phyloP scores from a whole-genome alignment of 2,329 filamentous ascomycete species.

The Hypocrella siamensis region DNA sequence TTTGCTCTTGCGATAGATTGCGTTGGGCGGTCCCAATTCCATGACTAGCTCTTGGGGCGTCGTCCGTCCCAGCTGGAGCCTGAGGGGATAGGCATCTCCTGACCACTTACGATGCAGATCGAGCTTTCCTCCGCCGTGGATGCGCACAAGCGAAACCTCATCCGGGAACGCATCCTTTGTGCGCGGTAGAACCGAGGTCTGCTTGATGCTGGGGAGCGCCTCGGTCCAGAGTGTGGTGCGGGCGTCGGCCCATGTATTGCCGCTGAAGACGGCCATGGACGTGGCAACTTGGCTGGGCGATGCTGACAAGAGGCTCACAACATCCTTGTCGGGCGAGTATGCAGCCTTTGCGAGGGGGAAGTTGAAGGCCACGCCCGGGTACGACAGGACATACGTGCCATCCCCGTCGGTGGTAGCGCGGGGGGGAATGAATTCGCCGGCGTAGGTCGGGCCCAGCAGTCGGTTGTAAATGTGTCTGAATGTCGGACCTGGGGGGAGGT shows the following conservation, averaged over 20 bases:
- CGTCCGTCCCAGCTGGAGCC: conserved; percentile 68
- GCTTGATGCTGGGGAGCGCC: conserved; percentile 57
- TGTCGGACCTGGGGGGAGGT: conserved; percentile 42
- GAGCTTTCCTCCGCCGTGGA: conserved; percentile 64
- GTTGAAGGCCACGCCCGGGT: conserved; percentile 85
- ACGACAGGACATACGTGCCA: conserved; percentile 81
- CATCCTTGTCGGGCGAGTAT: conserved; percentile 64
- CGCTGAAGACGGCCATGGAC: conserved; percentile 83
- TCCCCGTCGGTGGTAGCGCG: conserved; percentile 23
- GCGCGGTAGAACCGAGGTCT: conserved; percentile 51
- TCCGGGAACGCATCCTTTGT: conserved; percentile 70
- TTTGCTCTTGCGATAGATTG: conserved; percentile 86
- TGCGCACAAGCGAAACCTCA: conserved; percentile 66
- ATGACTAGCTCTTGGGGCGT: conserved; percentile 83
- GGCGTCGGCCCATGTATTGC: conserved; percentile 79
- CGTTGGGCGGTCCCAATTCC: conserved; percentile 83
- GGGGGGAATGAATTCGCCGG: conserved; percentile 75
- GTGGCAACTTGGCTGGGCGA: conserved; percentile 60
- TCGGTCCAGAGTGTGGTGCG: conserved; percentile 64
- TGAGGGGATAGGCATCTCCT: conserved; percentile 39
- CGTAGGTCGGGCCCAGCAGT: conserved; percentile 85
- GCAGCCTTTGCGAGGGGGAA: conserved; percentile 63
- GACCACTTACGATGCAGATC: conserved; percentile 63
- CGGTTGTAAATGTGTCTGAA: conserved; percentile 87
- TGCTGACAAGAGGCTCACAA: conserved; percentile 72